Percentiles rank a stretch among this genome's conserved stretches.
Evolutionary conservation across 116 monocot species (phyloP).

Genomic region (Cymodocea nodosa): DNA sequence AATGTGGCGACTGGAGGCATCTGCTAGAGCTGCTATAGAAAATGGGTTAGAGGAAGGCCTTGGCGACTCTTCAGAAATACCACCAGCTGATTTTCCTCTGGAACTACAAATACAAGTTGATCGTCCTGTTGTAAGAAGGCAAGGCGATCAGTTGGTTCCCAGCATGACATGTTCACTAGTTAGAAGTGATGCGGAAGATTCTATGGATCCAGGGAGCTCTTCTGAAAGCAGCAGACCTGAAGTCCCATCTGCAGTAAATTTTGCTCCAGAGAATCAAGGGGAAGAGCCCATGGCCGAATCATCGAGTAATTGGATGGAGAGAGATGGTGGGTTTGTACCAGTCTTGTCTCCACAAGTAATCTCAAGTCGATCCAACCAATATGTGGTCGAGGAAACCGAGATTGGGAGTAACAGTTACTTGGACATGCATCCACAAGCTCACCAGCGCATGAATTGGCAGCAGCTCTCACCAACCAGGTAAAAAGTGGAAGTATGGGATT

Average conservation of each 20-base stretch:
- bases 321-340: constrained; percentile 73
- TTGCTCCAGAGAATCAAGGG: constrained; percentile 14
- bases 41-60: constrained; percentile 89
- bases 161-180: constrained; percentile 60
- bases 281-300: constrained; percentile 31
- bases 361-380: constrained; percentile 41
- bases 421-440: constrained; percentile 42
- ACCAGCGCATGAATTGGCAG: constrained; percentile 68
- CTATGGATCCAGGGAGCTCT: constrained; percentile 16
- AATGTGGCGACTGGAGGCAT: constrained; percentile 86
- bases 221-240: constrained; percentile 38
- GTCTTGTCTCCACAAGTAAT: constrained; percentile 67
- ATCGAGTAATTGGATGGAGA: constrained; percentile 49
- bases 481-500: constrained; percentile 7
- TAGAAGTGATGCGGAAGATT: constrained; percentile 44
- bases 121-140: constrained; percentile 24
- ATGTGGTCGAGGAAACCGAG: constrained; percentile 31
- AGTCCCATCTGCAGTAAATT: constrained; percentile 39
- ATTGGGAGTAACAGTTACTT: constrained; percentile 29
- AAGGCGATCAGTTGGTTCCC: constrained; percentile 78
- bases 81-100: constrained; percentile 49
- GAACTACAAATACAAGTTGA: constrained; percentile 72
- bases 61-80: constrained; percentile 82
- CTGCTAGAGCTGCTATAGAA: constrained; percentile 57
- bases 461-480: constrained; percentile 61